These are phyloP conservation scores for Kazachstania psychrophila DNA, from an alignment of 805 yeast genomes.

Conservation along the genomic window DNA sequence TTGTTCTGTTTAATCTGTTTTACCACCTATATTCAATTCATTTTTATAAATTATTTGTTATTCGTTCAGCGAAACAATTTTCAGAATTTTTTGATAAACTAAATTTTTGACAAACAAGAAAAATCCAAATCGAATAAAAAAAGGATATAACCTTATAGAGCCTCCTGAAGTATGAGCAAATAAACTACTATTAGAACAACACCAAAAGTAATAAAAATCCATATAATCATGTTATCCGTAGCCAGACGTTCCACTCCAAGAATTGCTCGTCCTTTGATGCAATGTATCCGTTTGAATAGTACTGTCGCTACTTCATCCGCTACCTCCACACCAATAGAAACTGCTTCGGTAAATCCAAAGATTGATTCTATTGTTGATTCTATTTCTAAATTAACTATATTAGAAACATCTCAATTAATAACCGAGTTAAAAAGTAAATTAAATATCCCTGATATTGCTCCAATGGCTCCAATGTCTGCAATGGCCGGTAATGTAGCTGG, in stretches of 20 bases:
- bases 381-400: slow-evolving; percentile 79
- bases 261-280: slow-evolving; percentile 3
- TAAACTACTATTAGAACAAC: not conserved
- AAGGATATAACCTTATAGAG: not conserved
- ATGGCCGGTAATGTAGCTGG: slow-evolving; percentile 44
- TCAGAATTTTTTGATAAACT: not conserved
- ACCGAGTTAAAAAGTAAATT: slow-evolving; percentile 69
- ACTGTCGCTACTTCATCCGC: not conserved
- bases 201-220: no score
- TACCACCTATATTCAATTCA: no score
- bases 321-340: not conserved
- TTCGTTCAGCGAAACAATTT: not conserved
- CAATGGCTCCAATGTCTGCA: slow-evolving; percentile 22
- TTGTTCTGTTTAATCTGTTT: no score
- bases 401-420: slow-evolving; percentile 86
- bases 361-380: slow-evolving; percentile 80
- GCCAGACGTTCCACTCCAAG: slow-evolving; percentile 4
- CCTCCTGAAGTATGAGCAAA: no score
- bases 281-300: not conserved
- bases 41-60: not conserved
- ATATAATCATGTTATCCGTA: slow-evolving; percentile 2
- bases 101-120: not conserved
- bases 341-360: slow-evolving; percentile 62
- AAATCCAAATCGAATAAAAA: not conserved
- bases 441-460: slow-evolving; percentile 85